These are phyloP conservation scores for Botryosphaeria dothidea DNA, from an alignment of 2,329 filamentous ascomycete genomes.

Conservation along the genomic window DNA sequence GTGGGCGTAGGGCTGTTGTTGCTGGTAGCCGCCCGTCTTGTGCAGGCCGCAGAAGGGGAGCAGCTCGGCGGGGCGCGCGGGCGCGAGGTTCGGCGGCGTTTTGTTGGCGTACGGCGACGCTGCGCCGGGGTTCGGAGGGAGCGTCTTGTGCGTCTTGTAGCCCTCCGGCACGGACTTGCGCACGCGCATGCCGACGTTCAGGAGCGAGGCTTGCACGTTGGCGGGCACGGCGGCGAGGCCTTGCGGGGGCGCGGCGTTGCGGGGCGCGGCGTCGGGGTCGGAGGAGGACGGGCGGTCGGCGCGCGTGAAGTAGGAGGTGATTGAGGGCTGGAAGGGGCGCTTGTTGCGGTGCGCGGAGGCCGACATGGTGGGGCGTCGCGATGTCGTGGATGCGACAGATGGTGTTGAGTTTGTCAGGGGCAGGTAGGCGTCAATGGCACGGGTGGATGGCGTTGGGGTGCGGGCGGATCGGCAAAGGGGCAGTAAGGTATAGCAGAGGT, in stretches of 20 bases:
- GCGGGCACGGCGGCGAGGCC: slow-evolving; percentile 53
- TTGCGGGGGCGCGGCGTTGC: not conserved
- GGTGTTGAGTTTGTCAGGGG: not conserved
- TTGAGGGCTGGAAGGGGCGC: slow-evolving; percentile 47
- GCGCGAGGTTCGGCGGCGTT: not conserved
- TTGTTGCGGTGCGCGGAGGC: slow-evolving; percentile 38
- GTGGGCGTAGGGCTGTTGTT: slow-evolving; percentile 33
- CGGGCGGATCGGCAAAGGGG: not conserved
- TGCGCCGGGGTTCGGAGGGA: too few relatives aligned
- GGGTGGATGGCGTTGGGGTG: not conserved
- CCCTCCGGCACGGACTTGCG: slow-evolving; percentile 92
- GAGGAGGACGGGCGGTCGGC: slow-evolving; percentile 22
- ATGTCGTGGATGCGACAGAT: not conserved
- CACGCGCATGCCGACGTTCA: slow-evolving; percentile 91
- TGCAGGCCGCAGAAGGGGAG: slow-evolving; percentile 80
- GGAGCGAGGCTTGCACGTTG: slow-evolving; percentile 75
- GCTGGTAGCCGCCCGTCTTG: slow-evolving; percentile 63
- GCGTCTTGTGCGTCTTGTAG: slow-evolving; percentile 72
- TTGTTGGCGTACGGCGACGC: too few relatives aligned
- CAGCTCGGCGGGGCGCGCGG: slow-evolving; percentile 58
- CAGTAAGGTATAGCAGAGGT: not conserved
- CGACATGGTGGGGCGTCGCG: slow-evolving; percentile 19
- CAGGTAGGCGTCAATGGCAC: not conserved
- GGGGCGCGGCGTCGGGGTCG: not conserved
- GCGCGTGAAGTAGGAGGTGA: slow-evolving; percentile 45